Evolutionary conservation across 345 rosid species (phyloP).

Genomic region (Pelargonium nanum): DNA sequence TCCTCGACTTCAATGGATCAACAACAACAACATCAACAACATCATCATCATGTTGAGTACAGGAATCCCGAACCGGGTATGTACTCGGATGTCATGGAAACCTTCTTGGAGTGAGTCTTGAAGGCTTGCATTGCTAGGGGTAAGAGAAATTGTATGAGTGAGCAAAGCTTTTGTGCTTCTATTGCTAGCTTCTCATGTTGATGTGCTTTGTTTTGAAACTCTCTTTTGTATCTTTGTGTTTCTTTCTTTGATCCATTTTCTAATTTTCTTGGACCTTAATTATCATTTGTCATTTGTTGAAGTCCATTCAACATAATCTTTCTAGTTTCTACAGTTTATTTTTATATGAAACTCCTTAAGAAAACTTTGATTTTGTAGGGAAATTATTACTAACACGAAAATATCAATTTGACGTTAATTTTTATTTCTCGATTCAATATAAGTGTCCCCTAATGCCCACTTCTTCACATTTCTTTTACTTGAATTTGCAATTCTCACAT

Average conservation of each 20-base stretch:
- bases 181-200: constrained; percentile 8
- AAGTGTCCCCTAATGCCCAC: too few species aligned
- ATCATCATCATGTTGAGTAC: constrained; percentile 33
- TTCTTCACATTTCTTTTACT: too few species aligned
- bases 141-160: constrained; percentile 12
- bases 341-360: too few species aligned
- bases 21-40: constrained; percentile 31
- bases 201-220: constrained; percentile 10
- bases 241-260: constrained; percentile 2
- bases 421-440: too few species aligned
- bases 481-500: too few species aligned
- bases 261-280: not conserved
- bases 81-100: constrained; percentile 67
- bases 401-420: too few species aligned
- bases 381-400: too few species aligned
- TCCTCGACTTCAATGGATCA: constrained; percentile 57
- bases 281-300: constrained; percentile 5
- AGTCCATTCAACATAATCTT: constrained; percentile 3
- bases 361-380: too few species aligned
- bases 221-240: constrained; percentile 8
- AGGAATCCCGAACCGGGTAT: constrained; percentile 48
- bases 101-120: constrained; percentile 57
- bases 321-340: too few species aligned
- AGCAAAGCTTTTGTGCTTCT: constrained; percentile 7
- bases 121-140: not conserved